Evolutionary conservation across 768 basidiomycete species (phyloP), one percentile per base, ranked within the genome.

Genomic region (Mrakia frigida): DNA sequence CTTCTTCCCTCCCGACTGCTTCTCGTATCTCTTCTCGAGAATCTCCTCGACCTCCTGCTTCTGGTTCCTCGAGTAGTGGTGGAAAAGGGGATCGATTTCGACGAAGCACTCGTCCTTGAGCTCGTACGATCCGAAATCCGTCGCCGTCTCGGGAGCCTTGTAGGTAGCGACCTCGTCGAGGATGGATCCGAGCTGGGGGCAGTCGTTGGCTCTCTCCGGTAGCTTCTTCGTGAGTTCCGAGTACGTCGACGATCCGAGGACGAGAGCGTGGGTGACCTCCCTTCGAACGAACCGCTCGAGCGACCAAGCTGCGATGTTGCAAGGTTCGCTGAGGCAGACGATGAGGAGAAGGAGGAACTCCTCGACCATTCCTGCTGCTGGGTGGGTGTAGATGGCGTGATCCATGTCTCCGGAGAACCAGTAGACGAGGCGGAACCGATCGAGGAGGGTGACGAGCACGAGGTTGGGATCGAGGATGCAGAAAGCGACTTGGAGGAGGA

Each of bases 71-170:
- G 92, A 91, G 82, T 97, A 98, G 81, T 98, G 95, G 81, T 91
- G 92, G 85, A 95, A 97, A 84, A 94, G 97, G 0, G 95, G 94
- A 80, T 98, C 92, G 79, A 98, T 91, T 79, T 97, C 92, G 78
- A 90, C 90, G 82, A 89, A 94, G 28, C 85, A 86, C 79, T 91
- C 91, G 65, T 93, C 89, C 82, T 90, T 91, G 73, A 98, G 88
- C 78, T 94, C 90, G 83, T 98, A 98, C n/a, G 88, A 84, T 0
- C 97, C 96, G 0, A 87, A 87, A 79, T 96, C 94, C 2, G 89
- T 85, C 0, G 88, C 88, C 21, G 83, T 79, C 81, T 92, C 92
- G 0, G 96, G 95, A 1, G 90, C 84, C 67, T 88, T 88, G 87
- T 95, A 96, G 78, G 87, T 88, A 13, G 95, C 90, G 18, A 98